phyloP scores from a whole-genome alignment of 2,329 filamentous ascomycete species.

The Pezicula carpinea region DNA sequence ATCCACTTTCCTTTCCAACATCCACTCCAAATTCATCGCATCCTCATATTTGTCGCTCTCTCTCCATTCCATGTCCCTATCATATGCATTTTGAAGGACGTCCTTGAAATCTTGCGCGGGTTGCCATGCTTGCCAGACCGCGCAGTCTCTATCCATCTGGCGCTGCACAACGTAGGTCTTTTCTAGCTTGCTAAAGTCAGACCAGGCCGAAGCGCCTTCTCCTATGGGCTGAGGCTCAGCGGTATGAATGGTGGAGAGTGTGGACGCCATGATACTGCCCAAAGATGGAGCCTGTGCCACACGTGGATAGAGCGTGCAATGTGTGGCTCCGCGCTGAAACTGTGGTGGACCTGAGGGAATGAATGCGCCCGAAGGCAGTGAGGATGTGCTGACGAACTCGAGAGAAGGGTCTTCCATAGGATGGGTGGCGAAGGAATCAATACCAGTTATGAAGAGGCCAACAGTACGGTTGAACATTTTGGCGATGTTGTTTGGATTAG shows the following conservation, averaged over 20 bases:
- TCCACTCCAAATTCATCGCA: constrained; percentile 1
- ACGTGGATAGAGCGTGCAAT: too few species aligned
- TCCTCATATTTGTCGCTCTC: background rate
- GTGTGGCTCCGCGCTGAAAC: too few species aligned
- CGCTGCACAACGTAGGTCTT: background rate
- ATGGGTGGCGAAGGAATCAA: background rate
- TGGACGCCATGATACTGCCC: background rate
- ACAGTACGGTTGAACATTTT: background rate
- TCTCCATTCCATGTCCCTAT: constrained; percentile 1
- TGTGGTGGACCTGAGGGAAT: too few species aligned
- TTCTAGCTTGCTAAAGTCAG: background rate
- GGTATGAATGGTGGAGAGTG: background rate
- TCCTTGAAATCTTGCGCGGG: background rate
- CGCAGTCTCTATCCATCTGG: background rate
- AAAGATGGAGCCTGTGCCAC: background rate
- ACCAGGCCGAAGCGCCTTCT: background rate
- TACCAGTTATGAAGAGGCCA: background rate
- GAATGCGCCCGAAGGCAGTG: too few species aligned
- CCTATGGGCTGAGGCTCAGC: background rate
- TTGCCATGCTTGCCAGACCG: background rate
- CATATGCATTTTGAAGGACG: background rate
- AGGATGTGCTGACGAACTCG: too few species aligned
- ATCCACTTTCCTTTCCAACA: background rate
- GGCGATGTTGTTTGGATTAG: background rate
- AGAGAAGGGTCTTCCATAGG: background rate